Evolutionary conservation across 306 rosid species (phyloP).

Genomic region (Begonia masoniana): DNA sequence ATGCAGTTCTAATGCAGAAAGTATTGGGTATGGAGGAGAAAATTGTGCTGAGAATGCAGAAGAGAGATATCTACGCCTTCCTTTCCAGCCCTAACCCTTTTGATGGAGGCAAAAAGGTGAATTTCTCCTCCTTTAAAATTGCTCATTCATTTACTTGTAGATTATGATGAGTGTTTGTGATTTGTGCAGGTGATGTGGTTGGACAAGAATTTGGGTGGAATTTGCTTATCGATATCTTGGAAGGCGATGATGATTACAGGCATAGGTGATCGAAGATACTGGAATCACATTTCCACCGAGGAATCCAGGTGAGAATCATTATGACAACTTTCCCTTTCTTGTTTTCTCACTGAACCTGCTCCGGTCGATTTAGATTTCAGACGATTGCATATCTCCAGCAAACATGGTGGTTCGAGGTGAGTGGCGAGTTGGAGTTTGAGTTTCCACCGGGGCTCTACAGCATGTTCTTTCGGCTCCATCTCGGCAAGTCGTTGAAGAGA

Average conservation of each 20-base stretch:
- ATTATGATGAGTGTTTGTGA: neutral
- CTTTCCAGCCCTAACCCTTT: conserved; percentile 51
- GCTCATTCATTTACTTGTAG: neutral
- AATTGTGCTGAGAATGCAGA: conserved; percentile 19
- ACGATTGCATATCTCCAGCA: conserved; percentile 88
- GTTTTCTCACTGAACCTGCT: neutral
- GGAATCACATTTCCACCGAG: conserved; percentile 55
- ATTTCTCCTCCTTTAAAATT: neutral
- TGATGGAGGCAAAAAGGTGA: conserved; percentile 63
- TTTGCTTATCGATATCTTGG: conserved; percentile 55
- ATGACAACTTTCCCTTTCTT: neutral
- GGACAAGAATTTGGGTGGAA: conserved; percentile 52
- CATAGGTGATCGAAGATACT: conserved; percentile 86
- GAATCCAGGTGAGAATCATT: conserved; percentile 63
- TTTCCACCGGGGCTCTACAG: conserved; percentile 59
- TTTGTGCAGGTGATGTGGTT: conserved; percentile 62
- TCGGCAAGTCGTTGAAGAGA: conserved; percentile 57
- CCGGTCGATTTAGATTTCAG: conserved; percentile 37
- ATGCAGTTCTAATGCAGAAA: conserved; percentile 36
- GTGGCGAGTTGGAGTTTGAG: conserved; percentile 66
- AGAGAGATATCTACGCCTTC: conserved; percentile 54
- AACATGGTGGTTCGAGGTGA: conserved; percentile 89
- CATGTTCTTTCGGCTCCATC: conserved; percentile 62
- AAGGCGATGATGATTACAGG: conserved; percentile 70
- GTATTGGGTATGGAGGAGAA: conserved; percentile 24